These are phyloP conservation scores for Sporothrix protearum DNA, from an alignment of 2,329 filamentous ascomycete species.

Conservation along the genomic window DNA sequence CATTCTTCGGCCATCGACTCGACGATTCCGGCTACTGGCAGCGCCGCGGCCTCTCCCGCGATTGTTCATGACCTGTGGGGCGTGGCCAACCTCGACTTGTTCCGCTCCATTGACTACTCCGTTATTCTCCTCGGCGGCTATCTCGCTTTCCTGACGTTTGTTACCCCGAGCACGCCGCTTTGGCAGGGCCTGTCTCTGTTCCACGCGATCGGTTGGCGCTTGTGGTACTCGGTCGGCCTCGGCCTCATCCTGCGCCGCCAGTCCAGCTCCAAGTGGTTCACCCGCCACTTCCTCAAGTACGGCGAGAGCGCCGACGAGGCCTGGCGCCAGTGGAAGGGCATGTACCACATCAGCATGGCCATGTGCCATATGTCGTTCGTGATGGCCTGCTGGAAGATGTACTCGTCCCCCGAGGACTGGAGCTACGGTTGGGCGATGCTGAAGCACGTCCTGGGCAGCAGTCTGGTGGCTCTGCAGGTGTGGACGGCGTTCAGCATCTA, in stretches of 20 bases:
- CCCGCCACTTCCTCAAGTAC: constrained; percentile 94
- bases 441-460: constrained; percentile 78
- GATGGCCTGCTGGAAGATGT: constrained; percentile 95
- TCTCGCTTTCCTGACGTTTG: constrained; percentile 66
- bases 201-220: constrained; percentile 76
- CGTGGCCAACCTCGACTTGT: constrained; percentile 77
- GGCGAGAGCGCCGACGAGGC: constrained; percentile 87
- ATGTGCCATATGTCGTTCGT: constrained; percentile 88
- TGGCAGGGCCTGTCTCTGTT: constrained; percentile 77
- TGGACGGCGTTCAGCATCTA: constrained; percentile 95
- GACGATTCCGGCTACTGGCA: background rate
- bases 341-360: constrained; percentile 88
- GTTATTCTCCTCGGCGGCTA: constrained; percentile 74
- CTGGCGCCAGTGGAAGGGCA: constrained; percentile 96
- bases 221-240: constrained; percentile 89
- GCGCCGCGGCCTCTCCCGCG: constrained; percentile 47
- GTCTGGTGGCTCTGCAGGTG: constrained; percentile 78
- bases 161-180: constrained; percentile 71
- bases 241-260: constrained; percentile 81
- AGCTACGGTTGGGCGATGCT: constrained; percentile 78
- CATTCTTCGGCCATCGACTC: constrained; percentile 5
- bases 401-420: constrained; percentile 82
- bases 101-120: constrained; percentile 79
- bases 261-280: constrained; percentile 90
- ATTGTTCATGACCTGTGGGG: constrained; percentile 82